These are phyloP conservation scores for Fraxinus platypoda DNA, from an alignment of 305 asterid genomes.

Conservation along the genomic window DNA sequence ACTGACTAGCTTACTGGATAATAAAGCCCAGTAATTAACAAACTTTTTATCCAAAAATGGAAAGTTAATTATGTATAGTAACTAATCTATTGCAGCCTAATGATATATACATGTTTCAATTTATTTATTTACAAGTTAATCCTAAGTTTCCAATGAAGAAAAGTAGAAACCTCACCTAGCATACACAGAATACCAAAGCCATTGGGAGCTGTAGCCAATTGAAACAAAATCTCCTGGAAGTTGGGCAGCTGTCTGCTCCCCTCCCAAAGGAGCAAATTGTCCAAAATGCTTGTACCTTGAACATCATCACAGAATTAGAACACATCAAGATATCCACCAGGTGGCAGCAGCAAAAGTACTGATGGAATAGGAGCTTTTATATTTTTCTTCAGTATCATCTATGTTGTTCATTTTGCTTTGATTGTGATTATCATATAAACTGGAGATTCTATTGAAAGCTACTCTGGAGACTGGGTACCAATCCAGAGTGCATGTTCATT, in stretches of 20 bases:
- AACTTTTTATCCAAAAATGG: neutral
- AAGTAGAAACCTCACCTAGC: conserved; percentile 58
- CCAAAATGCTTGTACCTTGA: conserved; percentile 83
- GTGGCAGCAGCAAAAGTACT: neutral
- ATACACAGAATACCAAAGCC: conserved; percentile 95
- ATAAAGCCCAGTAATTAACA: conserved; percentile 11
- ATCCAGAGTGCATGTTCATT: neutral
- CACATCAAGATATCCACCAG: neutral
- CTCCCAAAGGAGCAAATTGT: conserved; percentile 94
- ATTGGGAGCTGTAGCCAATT: conserved; percentile 80
- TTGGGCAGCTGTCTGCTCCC: conserved; percentile 94
- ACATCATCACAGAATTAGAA: conserved; percentile 8
- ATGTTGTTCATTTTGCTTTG: neutral
- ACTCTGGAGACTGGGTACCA: neutral
- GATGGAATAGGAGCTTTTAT: neutral
- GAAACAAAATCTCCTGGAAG: conserved; percentile 98
- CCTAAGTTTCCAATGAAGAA: neutral
- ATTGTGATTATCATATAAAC: neutral
- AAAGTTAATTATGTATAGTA: neutral
- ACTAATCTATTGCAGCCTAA: neutral
- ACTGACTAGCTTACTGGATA: conserved; percentile 92
- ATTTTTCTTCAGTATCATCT: conserved; percentile 2
- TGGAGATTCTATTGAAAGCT: neutral
- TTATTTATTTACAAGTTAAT: neutral
- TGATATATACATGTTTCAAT: neutral